phyloP scores from a whole-genome alignment of 352 stramenopile species.

The Paralagenidium karlingii region DNA sequence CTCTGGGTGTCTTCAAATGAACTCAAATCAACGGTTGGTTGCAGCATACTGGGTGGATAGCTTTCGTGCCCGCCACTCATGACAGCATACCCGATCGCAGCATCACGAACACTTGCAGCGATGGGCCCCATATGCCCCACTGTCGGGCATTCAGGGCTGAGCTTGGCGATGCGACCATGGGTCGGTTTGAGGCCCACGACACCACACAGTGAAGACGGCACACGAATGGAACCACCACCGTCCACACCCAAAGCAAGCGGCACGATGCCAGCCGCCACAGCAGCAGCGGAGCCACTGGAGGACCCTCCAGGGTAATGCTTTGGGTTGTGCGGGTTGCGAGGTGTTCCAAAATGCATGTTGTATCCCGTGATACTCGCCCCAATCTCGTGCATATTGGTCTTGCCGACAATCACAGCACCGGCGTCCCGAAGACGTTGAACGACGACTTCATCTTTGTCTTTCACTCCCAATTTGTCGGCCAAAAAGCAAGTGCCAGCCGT shows the following conservation, averaged over 20 bases:
- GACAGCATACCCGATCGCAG: conserved; percentile 71
- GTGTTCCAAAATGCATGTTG: conserved; percentile 59
- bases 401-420: conserved; percentile 82
- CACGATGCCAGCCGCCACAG: conserved; percentile 79
- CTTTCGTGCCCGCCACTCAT: conserved; percentile 48
- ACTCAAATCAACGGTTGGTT: conserved; percentile 29
- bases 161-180: too few species aligned
- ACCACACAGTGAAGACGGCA: conserved; percentile 81
- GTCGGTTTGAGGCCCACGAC: conserved; percentile 84
- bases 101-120: conserved; percentile 60
- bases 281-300: conserved; percentile 79
- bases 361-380: conserved; percentile 62
- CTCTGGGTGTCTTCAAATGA: conserved; percentile 46
- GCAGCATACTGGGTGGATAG: conserved; percentile 26
- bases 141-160: conserved; percentile 36
- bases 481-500: conserved; percentile 73
- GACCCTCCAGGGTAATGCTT: conserved; percentile 84
- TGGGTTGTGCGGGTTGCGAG: conserved; percentile 78
- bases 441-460: conserved; percentile 28
- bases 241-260: conserved; percentile 80
- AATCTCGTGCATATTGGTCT: conserved; percentile 85
- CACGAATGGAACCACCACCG: conserved; percentile 83
- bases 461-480: conserved; percentile 24
- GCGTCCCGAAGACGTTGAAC: conserved; percentile 42
- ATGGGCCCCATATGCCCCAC: conserved; percentile 74